Evolutionary conservation across 2,329 filamentous ascomycete genomes (phyloP).

Genomic region (Cordyceps pruinosa): DNA sequence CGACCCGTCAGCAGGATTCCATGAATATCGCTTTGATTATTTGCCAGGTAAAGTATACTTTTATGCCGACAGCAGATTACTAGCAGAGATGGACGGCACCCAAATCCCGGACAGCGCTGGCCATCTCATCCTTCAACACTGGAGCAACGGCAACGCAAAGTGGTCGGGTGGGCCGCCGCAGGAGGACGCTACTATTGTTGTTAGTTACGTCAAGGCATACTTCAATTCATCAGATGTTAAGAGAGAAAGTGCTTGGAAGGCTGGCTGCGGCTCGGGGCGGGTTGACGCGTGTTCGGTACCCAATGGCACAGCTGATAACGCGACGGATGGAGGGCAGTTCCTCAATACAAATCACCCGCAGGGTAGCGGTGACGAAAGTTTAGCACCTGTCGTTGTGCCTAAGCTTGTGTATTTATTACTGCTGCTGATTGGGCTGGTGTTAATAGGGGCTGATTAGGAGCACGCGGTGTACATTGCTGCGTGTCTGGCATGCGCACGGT

Average conservation of each 20-base stretch:
- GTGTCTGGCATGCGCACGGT: conserved; percentile 3
- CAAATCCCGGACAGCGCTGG: conserved; percentile 55
- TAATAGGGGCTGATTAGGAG: conserved; percentile 3
- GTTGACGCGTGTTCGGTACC: conserved; percentile 8
- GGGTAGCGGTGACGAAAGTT: conserved; percentile 1
- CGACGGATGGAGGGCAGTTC: conserved; percentile 8
- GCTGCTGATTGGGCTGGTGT: not conserved
- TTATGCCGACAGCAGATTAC: conserved; percentile 55
- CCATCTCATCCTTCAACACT: conserved; percentile 64
- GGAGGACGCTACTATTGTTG: conserved; percentile 53
- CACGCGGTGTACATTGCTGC: conserved; percentile 2
- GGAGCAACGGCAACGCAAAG: conserved; percentile 66
- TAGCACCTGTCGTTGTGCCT: not conserved
- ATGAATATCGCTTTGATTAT: conserved; percentile 79
- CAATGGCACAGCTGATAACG: conserved; percentile 6
- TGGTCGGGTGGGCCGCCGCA: conserved; percentile 68
- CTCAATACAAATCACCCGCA: conserved; percentile 9
- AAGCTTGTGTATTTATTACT: not conserved
- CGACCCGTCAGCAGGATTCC: conserved; percentile 56
- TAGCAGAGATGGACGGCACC: conserved; percentile 50
- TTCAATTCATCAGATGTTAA: conserved; percentile 59
- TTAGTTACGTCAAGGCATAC: conserved; percentile 70
- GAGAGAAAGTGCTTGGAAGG: conserved; percentile 32
- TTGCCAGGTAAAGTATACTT: conserved; percentile 55
- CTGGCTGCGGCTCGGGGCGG: not conserved